Base-by-base conservation (phyloP, 2,329 filamentous ascomycete species). In the Fusarium globosum region DNA sequence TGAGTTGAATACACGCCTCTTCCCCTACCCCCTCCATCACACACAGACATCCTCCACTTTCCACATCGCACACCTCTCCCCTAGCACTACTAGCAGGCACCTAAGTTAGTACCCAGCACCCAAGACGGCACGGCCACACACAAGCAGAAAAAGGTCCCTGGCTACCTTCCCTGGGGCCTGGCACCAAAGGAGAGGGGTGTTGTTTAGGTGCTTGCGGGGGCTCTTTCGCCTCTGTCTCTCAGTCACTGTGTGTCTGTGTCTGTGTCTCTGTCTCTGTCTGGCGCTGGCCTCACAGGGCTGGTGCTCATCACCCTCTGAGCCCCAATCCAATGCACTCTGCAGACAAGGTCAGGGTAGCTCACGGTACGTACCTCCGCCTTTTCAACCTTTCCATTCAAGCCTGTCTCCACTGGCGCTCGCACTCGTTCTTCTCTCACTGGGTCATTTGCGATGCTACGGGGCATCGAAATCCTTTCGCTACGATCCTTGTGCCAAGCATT, bases 221-320 rank as follows among this genome's bases (percentile, higher is more conserved):
- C 63, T 72, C 70, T 52, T 65, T 56, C 43, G 65, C 30, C 49
- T 58, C 42, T 65, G 45, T 28, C 48, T 36, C n/a, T 26, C 30
- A 15, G 16, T 52, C 16, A 26, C n/a, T 52, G 30, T 20, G 16
- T 52, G 30, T 20, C 18, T 20, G 16, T 52, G 30, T 20, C 18
- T 52, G 8, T 51, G 21, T 23, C 21, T 18, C 23, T 28, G 23
- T 49, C 28, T 51, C 58, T 63, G 15, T 38, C n/a, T 69, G 63
- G 65, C 52, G 64, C 66, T 73, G 73, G 71, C 73, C 73, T 77
- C 75, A 77, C 75, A 77, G 65, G 75, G 75, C 75, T 77, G 75
- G 65, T 77, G 68, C 65, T 51, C 70, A 71, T 71, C 65, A 58
- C 53, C 58, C 66, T 52, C 71, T 74, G 64, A 68, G 72, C 64